A percentile compares a stretch with the other conserved stretches of the same genome.
These are phyloP conservation scores for Pseudogymnoascus sp. DNA, from an alignment of 2,329 filamentous ascomycete genomes.

Conservation along the genomic window DNA sequence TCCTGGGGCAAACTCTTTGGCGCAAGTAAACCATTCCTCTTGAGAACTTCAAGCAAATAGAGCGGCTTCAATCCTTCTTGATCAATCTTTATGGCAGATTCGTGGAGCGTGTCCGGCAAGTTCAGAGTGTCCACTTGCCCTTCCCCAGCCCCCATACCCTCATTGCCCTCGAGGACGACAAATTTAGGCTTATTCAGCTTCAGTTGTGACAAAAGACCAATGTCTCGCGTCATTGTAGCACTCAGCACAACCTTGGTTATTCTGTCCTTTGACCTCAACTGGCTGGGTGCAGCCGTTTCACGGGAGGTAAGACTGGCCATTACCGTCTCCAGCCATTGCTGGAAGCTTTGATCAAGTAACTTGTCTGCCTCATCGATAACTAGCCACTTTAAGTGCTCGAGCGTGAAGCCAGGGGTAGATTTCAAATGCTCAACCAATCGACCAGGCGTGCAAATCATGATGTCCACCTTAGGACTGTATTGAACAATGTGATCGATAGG, in stretches of 20 bases:
- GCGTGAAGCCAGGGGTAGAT: conserved; percentile 71
- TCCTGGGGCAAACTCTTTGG: conserved; percentile 17
- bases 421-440: conserved; percentile 86
- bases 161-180: conserved; percentile 60
- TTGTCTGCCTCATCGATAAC: conserved; percentile 93
- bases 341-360: conserved; percentile 82
- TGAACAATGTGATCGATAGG: conserved; percentile 57
- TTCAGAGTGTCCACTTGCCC: conserved; percentile 39
- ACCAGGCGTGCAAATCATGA: conserved; percentile 87
- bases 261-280: conserved; percentile 25
- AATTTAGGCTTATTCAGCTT: conserved; percentile 67
- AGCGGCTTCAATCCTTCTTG: conserved; percentile 71
- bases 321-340: conserved; percentile 76
- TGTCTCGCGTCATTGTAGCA: conserved; percentile 83
- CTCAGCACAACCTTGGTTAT: conserved; percentile 81
- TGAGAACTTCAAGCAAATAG: conserved; percentile 72
- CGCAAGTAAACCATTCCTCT: conserved; percentile 42
- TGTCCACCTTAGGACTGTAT: conserved; percentile 68
- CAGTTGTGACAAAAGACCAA: conserved; percentile 70
- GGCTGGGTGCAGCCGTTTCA: background rate
- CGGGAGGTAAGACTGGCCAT: conserved; percentile 48
- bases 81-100: conserved; percentile 61
- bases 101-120: conserved; percentile 56
- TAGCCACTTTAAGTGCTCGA: conserved; percentile 77
- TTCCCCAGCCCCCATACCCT: conserved; percentile 35